Base-by-base conservation (phyloP, 2,329 filamentous ascomycete genomes). In the Chrysoporthe cubensis region DNA sequence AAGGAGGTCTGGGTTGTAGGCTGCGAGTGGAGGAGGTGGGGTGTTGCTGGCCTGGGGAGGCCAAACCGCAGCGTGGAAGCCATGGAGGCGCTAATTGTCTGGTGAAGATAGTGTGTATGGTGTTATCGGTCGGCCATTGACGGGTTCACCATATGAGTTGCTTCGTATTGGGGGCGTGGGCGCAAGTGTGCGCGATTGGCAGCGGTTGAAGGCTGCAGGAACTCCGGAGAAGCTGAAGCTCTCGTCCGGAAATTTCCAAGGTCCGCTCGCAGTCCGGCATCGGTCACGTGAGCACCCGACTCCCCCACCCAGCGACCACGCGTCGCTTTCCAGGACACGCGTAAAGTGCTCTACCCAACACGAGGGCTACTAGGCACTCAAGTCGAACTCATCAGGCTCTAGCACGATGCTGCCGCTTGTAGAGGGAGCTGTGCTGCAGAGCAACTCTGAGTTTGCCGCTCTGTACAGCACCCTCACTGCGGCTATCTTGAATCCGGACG, bases 401-500 rank as follows among this genome's bases (percentile, higher is more conserved):
- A n/a, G 5, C 66, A 75, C 21, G 2, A 89, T 89, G 86, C 76
- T 90, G 2, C 88, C 88, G 0, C 87, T 86, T 0, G 76, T 90
- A 9, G 87, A 90, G 26, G 80, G 84, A 9, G 72, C 81, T 0
- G 78, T 90, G 21, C 75, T 90, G 1, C 76, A 82, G 64, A 81
- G 80, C 67, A 90, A 90, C 70, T 87, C 87, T 0, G 82, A 85
- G 32, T 90, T 90, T 72, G 84, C 85, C n/a, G 79, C 80, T 44
- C 80, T 90, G 5, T 87, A 90, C 76, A 80, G 78, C 18, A 85
- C 81, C 14, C 79, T 90, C 58, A 85, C 84, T 7, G 83, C 80
- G 1, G 80, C 80, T 1, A 75, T 89, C 37, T 80, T 90, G 5
- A 87, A 88, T 71, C 76, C 83, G 0, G 85, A 89, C 75, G 87